Evolutionary conservation across 78 protist genomes (phyloP).

Genomic region (Pelomyxa schiedti): DNA sequence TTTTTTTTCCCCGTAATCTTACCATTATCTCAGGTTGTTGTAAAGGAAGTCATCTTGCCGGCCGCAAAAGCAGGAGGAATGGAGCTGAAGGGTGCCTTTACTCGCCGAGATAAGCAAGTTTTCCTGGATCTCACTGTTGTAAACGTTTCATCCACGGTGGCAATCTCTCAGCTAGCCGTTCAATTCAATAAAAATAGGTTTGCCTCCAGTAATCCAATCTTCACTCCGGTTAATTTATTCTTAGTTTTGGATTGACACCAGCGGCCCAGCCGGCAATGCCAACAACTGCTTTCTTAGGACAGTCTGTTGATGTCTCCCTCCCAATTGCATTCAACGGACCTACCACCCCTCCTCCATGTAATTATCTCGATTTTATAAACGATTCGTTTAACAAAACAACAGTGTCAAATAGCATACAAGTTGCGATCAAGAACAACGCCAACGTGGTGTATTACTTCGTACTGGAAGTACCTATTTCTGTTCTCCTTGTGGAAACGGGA

Average conservation of each 20-base stretch:
- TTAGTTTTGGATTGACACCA: slow-evolving; percentile 10
- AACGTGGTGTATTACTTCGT: slow-evolving; percentile 33
- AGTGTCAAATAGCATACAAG: slow-evolving; percentile 17
- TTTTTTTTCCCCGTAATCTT: background rate
- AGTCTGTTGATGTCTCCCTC: background rate
- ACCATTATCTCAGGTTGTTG: background rate
- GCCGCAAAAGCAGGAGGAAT: slow-evolving; percentile 29
- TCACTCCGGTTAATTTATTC: background rate
- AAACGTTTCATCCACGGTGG: slow-evolving; percentile 20
- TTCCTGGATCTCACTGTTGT: slow-evolving; percentile 18
- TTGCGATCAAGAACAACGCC: slow-evolving; percentile 50
- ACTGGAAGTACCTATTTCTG: background rate
- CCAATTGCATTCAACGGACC: background rate
- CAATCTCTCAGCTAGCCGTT: slow-evolving; percentile 17
- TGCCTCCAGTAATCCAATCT: background rate
- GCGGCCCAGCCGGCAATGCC: background rate
- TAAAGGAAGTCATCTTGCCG: background rate
- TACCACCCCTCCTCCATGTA: background rate
- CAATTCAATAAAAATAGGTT: slow-evolving; percentile 35
- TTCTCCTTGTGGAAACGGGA: slow-evolving; percentile 15
- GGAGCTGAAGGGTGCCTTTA: slow-evolving; percentile 17
- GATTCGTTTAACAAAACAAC: background rate
- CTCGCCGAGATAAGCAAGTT: slow-evolving; percentile 7
- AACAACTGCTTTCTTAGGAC: background rate
- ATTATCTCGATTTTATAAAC: background rate